Evolutionary conservation across 2,329 filamentous ascomycete genomes (phyloP).

Genomic region (Xenoacremonium recifei): DNA sequence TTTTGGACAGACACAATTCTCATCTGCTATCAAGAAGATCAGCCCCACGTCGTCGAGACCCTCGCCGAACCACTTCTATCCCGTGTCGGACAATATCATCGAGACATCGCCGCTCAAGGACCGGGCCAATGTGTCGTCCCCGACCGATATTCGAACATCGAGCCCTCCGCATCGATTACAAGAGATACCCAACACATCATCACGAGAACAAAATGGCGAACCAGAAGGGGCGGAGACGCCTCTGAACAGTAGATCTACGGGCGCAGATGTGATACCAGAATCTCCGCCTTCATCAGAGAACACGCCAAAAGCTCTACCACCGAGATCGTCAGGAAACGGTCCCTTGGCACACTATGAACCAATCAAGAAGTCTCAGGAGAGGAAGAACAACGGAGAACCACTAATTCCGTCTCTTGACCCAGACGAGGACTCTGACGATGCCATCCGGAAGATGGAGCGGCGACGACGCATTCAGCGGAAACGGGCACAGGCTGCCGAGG

Average conservation of each 20-base stretch:
- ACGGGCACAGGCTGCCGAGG: constrained; percentile 38
- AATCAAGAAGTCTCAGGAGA: constrained; percentile 46
- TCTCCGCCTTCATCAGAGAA: constrained; percentile 30
- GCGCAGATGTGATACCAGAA: constrained; percentile 34
- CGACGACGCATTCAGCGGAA: constrained; percentile 36
- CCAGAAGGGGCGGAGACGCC: constrained; percentile 25
- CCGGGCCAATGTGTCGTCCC: constrained; percentile 46
- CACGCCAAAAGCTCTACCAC: constrained; percentile 18
- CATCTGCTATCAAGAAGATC: constrained; percentile 47
- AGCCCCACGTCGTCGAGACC: constrained; percentile 60
- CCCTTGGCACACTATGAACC: constrained; percentile 44
- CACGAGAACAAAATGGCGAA: constrained; percentile 17
- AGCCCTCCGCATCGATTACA: constrained; percentile 38
- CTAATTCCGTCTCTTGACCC: constrained; percentile 23
- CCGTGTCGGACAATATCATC: constrained; percentile 44
- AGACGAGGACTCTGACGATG: constrained; percentile 36
- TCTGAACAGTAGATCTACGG: constrained; percentile 19
- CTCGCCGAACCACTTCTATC: constrained; percentile 49
- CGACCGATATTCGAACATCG: constrained; percentile 38
- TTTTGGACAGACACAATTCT: constrained; percentile 54
- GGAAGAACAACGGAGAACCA: constrained; percentile 27
- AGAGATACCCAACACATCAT: constrained; percentile 29
- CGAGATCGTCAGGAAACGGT: constrained; percentile 23
- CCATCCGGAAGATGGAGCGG: constrained; percentile 31
- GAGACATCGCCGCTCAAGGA: constrained; percentile 51